Base-by-base conservation (phyloP, 2,329 filamentous ascomycete species). In the Pseudogymnoascus sp. region DNA sequence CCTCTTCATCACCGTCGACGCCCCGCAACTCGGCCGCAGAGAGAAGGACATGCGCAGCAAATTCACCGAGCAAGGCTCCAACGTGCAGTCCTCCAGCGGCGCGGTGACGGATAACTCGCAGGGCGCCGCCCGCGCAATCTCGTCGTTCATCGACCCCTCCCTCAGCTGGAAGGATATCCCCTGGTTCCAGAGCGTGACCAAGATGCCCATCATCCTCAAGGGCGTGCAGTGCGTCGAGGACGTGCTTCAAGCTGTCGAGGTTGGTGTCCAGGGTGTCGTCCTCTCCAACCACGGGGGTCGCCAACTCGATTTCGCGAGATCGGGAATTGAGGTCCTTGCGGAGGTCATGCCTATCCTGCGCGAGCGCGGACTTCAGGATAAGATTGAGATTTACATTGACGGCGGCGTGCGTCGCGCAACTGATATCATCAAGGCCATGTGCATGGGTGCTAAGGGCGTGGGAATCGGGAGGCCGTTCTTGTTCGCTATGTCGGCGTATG, bases 21-120 rank as follows among this genome's bases (percentile, higher is more conserved):
- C 95, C 62, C 95, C 95, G 5, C 93, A 98, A 77, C 87, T 99
- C 21, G 95, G 95, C 45, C 87, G 95, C 41, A 84, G 95, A 69
- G 95, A 99, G 77, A 99, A 98, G 80, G 95, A 98, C 75, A 98
- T 98, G 95, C 90, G 95, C 41, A 85, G 84, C 69, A 98, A 98
- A 77, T 96, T 96, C 74, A 85, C 85, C 39, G 93, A 96, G 70
- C 84, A 84, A 13, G 93, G 93, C 7, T 90, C 89, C 28, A 90
- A 87, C 72, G 91, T 98, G 13, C 95, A 98, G 77, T 77, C 77
- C 64, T 80, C 79, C 11, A 78, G 78, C 54, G 90, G 90, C 61
- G 82, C 88, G 65, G 77, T 82, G 63, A 91, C 93, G 19, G 93
- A 98, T 77, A 92, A 86, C 67, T 90, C 86, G 16, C 95, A 99